phyloP scores from a whole-genome alignment of 31 red algal genomes.

The Asparagopsis taxiformis region DNA sequence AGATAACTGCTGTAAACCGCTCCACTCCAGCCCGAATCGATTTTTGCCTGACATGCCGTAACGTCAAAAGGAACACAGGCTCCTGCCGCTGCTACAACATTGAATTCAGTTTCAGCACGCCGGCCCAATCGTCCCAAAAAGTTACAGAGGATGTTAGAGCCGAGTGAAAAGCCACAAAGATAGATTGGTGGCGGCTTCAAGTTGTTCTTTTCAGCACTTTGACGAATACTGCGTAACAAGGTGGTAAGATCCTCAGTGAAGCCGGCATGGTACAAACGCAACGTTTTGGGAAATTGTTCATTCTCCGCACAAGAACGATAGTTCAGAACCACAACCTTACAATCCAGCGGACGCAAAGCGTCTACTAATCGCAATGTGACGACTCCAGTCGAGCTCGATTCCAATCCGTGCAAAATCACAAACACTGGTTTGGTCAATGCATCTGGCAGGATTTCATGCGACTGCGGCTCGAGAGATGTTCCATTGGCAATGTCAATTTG shows the following conservation, averaged over 20 bases:
- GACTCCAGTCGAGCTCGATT: constrained; percentile 47
- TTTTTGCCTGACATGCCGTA: constrained; percentile 52
- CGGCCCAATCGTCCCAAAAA: constrained; percentile 59
- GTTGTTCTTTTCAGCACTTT: constrained; percentile 16
- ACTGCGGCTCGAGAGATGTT: background rate
- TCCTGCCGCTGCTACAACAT: constrained; percentile 65
- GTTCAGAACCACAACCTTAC: constrained; percentile 77
- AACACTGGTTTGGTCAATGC: constrained; percentile 22
- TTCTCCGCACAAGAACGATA: constrained; percentile 74
- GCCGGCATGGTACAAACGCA: constrained; percentile 81
- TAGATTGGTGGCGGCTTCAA: constrained; percentile 27
- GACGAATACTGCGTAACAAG: constrained; percentile 47
- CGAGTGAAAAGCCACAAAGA: constrained; percentile 87
- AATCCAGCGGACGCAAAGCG: constrained; percentile 30
- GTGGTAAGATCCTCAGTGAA: constrained; percentile 81
- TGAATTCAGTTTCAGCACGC: constrained; percentile 26
- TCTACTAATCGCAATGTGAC: constrained; percentile 72
- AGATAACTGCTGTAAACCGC: constrained; percentile 71
- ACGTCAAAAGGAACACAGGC: constrained; percentile 93
- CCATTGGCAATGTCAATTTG: constrained; percentile 68
- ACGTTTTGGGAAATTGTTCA: constrained; percentile 41
- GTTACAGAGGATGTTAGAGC: constrained; percentile 83
- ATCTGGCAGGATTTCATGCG: background rate
- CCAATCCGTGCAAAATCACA: constrained; percentile 86
- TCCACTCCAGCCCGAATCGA: constrained; percentile 67